Percentiles rank a stretch among this genome's conserved stretches.
Conservation (phyloP, 2,329 filamentous ascomycete species). For the Claviceps paspali region DNA sequence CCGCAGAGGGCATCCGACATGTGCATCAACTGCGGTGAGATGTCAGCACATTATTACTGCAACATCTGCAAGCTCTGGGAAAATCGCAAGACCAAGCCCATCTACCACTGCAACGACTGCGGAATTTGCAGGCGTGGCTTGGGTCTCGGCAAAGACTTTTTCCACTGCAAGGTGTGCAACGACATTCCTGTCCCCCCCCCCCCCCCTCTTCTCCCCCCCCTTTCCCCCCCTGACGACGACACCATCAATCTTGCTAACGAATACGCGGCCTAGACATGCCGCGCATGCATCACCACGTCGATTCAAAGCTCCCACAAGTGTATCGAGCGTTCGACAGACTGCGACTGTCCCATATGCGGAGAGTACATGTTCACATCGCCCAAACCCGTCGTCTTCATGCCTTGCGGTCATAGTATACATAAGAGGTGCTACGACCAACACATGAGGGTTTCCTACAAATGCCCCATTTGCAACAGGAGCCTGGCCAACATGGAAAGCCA, state of each 20-base stretch:
- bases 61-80: slow-evolving; percentile 94
- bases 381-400: slow-evolving; percentile 80
- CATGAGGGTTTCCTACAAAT: slow-evolving; percentile 84
- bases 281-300: slow-evolving; percentile 83
- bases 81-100: slow-evolving; percentile 75
- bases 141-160: slow-evolving; percentile 90
- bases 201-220: too few species aligned
- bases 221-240: too few species aligned
- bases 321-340: slow-evolving; percentile 86
- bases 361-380: slow-evolving; percentile 94
- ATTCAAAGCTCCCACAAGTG: slow-evolving; percentile 79
- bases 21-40: slow-evolving; percentile 62
- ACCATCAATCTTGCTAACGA: too few species aligned
- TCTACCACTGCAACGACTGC: slow-evolving; percentile 93
- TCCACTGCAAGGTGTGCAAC: slow-evolving; percentile 76
- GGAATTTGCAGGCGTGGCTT: slow-evolving; percentile 86
- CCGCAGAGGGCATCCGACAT: slow-evolving; percentile 68
- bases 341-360: slow-evolving; percentile 90
- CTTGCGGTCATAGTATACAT: slow-evolving; percentile 92
- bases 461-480: slow-evolving; percentile 90
- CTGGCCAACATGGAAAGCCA: slow-evolving; percentile 96
- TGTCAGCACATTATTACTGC: slow-evolving; percentile 83
- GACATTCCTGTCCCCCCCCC: neutral
- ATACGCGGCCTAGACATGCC: slow-evolving; percentile 51
- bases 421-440: slow-evolving; percentile 77